Percentiles rank a stretch among this genome's conserved stretches.
Conservation (phyloP, 495 filamentous ascomycete genomes). For the Annulohypoxylon maeteangense region DNA sequence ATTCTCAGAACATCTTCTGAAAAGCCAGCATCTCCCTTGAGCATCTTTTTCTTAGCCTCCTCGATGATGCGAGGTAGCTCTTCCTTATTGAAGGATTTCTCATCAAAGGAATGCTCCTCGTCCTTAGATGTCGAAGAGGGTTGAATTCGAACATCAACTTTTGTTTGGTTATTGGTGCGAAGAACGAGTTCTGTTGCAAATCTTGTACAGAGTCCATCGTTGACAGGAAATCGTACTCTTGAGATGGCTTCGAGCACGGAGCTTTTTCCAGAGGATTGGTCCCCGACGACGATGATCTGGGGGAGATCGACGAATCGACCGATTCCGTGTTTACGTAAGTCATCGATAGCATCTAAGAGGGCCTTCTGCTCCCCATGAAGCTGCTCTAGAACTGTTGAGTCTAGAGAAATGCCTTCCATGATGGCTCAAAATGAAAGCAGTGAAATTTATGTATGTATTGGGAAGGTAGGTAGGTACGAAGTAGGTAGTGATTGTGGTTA, state of each 20-base stretch:
- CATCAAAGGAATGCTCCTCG: conserved; percentile 32
- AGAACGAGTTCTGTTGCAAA: conserved; percentile 74
- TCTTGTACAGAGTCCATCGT: conserved; percentile 71
- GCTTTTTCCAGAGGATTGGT: conserved; percentile 78
- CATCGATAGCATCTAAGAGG: conserved; percentile 64
- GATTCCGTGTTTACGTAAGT: conserved; percentile 60
- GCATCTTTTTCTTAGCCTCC: conserved; percentile 55
- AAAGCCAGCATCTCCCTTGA: conserved; percentile 51
- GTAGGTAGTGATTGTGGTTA: too few relatives aligned
- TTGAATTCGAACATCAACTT: conserved; percentile 41
- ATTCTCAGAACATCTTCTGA: conserved; percentile 71
- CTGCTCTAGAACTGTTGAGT: conserved; percentile 37
- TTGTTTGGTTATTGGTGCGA: conserved; percentile 47
- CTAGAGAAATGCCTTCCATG: conserved; percentile 36
- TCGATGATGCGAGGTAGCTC: conserved; percentile 58
- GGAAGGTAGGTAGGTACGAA: background rate
- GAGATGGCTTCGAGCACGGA: conserved; percentile 80
- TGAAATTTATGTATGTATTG: background rate
- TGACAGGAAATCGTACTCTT: conserved; percentile 73
- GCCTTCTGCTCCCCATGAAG: conserved; percentile 40
- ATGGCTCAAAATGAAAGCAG: background rate
- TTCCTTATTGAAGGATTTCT: conserved; percentile 49
- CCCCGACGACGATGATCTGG: conserved; percentile 78
- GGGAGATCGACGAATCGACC: conserved; percentile 66
- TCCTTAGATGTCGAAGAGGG: conserved; percentile 45